phyloP scores from a whole-genome alignment of 1,284 basidiomycete species.

The Sporisorium scitamineum region DNA sequence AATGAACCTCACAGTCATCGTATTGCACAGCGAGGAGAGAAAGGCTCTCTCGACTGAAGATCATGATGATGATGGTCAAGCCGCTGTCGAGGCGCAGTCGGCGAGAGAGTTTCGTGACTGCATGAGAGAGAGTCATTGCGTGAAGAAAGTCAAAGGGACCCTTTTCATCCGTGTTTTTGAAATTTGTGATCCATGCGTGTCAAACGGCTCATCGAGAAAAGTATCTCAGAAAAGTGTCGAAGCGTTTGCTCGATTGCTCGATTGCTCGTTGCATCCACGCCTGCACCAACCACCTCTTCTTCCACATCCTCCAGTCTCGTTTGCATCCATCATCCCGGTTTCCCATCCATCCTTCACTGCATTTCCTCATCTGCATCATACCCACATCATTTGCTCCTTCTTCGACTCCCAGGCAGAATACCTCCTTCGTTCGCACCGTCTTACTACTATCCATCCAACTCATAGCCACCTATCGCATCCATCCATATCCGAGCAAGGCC shows the following conservation, averaged over 20 bases:
- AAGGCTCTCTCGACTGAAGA: neutral
- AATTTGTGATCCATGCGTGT: conserved; percentile 12
- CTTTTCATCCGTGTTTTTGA: neutral
- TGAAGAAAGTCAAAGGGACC: neutral
- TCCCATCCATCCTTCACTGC: neutral
- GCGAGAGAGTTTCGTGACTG: neutral
- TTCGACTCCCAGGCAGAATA: neutral
- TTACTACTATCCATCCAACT: conserved; percentile 2
- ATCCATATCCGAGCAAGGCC: neutral
- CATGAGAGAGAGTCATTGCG: neutral
- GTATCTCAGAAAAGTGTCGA: neutral
- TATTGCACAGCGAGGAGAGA: neutral
- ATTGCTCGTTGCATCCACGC: neutral
- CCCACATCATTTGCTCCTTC: neutral
- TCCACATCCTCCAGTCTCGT: neutral
- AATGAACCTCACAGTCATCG: neutral
- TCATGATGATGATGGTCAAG: neutral
- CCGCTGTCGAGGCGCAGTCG: neutral
- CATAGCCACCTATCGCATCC: neutral
- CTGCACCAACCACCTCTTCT: neutral
- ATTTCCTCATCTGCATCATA: neutral
- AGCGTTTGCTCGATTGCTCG: neutral
- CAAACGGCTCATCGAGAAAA: neutral
- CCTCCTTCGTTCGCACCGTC: neutral
- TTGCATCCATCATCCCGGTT: conserved; percentile 1